Evolutionary conservation across 2,329 filamentous ascomycete genomes (phyloP), one percentile per base, ranked within the genome.

Genomic region (Tympanopsis confertula): DNA sequence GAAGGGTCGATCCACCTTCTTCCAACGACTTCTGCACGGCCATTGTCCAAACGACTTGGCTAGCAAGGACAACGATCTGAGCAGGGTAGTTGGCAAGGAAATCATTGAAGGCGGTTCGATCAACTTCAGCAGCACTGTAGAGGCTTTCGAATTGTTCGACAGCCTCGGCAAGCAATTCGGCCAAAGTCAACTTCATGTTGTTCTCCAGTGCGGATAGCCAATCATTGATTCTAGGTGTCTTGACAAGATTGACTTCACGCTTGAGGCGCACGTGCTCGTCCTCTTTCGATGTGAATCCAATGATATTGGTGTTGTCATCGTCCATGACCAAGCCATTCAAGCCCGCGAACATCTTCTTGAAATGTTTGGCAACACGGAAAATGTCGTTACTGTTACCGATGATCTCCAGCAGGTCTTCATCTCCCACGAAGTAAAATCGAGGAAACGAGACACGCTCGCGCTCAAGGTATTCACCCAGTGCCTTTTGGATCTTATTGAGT

Each of bases 301-400:
- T 81, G 45, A 99, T 96, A 44, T 86, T 78, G 19, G 79, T 77
- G 49, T 95, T 85, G 39, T 96, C 87, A 18, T 33, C 30, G 47
- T 94, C 86, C 68, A 95, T 89, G 30, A 88, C 68, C 24, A 98
- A 72, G 3, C 91, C 91, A 4, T 82, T 89, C 35, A 98, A 70
- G 44, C 91, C 91, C 45, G 93, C 91, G 67, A 99, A 99, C 91
- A 99, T 99, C 69, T 99, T 99, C 58, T 94, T 89, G 68, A 99
- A 87, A 65, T 99, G 93, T 58, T 98, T 98, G 29, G 91, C 86
- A 47, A 98, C 93, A 39, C 91, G 87, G 42, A 91, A 65, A 7
- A 89, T 94, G 53, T 99, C 91, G 52, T 95, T 95, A 63, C 89
- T 96, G 59, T 99, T 99, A 55, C 91, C 91, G 46, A 99, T 99